Evolutionary conservation across 1,284 basidiomycete species (phyloP).

Genomic region (Paramarasmius palmivorus): DNA sequence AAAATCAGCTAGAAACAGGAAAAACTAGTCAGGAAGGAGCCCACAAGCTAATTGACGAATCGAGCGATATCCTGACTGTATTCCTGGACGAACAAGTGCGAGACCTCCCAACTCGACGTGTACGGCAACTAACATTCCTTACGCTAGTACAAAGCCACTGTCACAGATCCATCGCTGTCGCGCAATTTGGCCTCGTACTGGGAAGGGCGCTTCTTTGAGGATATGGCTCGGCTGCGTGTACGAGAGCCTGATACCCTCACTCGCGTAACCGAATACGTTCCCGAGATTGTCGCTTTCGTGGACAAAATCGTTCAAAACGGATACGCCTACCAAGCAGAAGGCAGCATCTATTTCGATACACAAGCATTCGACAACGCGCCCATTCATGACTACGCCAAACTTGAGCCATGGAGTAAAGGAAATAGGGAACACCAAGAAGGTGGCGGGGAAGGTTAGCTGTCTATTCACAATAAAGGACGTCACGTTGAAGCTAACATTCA

Average conservation of each 20-base stretch:
- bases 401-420: conserved; percentile 95
- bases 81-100: conserved; percentile 77
- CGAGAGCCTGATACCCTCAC: conserved; percentile 90
- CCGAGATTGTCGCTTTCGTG: conserved; percentile 92
- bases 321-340: conserved; percentile 87
- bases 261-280: conserved; percentile 96
- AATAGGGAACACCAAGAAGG: conserved; percentile 93
- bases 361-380: conserved; percentile 79
- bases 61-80: conserved; percentile 74
- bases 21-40: conserved; percentile 48
- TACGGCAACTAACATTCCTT: conserved; percentile 11
- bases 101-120: conserved; percentile 5
- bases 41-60: conserved; percentile 66
- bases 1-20: conserved; percentile 39
- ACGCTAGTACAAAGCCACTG: conserved; percentile 71
- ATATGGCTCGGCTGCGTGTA: conserved; percentile 89
- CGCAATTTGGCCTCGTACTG: conserved; percentile 85
- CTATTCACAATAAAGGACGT: neutral
- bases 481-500: conserved; percentile 36
- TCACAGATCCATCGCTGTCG: conserved; percentile 88
- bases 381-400: conserved; percentile 86
- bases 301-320: conserved; percentile 87
- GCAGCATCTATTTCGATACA: conserved; percentile 96
- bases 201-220: conserved; percentile 90
- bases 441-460: conserved; percentile 62